Conservation (phyloP, 495 filamentous ascomycete genomes). For the Daldinia decipiens region DNA sequence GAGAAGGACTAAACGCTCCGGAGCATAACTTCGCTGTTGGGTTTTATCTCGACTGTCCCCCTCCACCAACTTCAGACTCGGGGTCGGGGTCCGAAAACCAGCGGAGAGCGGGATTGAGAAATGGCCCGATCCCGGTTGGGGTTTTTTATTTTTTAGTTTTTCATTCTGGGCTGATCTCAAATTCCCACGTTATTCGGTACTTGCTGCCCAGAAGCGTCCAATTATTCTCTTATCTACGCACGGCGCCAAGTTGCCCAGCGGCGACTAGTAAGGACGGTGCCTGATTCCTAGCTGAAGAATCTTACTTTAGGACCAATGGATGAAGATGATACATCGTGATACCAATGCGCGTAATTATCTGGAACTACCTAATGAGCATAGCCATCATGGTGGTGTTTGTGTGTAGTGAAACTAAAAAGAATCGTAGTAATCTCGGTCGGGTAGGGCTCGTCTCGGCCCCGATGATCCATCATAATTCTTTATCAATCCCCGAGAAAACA, state of each 20-base stretch:
- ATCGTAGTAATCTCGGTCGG: constrained; percentile 13
- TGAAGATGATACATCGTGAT: constrained; percentile 3
- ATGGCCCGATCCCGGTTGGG: constrained; percentile 27
- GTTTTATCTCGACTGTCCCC: not conserved
- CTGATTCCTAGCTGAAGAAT: constrained; percentile 26
- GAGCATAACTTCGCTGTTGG: not conserved
- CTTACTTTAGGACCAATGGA: not conserved
- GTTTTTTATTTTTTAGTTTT: too few relatives aligned
- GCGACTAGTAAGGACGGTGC: constrained; percentile 18
- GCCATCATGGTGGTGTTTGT: not conserved
- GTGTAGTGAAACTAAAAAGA: not conserved
- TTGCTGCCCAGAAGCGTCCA: constrained; percentile 8
- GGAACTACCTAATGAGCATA: not conserved
- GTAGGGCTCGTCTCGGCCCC: constrained; percentile 6
- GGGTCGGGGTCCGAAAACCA: constrained; percentile 27
- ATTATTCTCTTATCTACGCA: not conserved
- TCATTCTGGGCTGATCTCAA: not conserved
- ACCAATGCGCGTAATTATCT: not conserved
- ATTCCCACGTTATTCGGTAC: not conserved
- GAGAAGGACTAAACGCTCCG: constrained; percentile 35
- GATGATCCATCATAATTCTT: not conserved
- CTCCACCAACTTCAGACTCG: not conserved
- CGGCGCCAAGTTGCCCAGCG: constrained; percentile 17
- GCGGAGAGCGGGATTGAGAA: constrained; percentile 30
- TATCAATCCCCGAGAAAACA: constrained; percentile 11